phyloP scores from a whole-genome alignment of 139 green algal genomes.

The Coelastrella sp. region DNA sequence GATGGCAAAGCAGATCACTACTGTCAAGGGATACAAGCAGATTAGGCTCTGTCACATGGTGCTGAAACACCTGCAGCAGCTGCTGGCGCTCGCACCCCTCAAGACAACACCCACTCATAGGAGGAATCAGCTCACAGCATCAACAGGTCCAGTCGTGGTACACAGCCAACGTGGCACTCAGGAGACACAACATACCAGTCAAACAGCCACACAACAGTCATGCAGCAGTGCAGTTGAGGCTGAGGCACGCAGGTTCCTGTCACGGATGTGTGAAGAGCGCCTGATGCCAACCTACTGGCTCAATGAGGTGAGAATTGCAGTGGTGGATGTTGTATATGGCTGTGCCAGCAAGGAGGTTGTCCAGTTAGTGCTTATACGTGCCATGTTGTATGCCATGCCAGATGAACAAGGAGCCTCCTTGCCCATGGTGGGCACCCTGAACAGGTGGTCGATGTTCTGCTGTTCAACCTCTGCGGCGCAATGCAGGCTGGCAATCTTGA shows the following conservation, averaged over 20 bases:
- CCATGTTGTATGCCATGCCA: no score
- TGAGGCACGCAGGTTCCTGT: neutral
- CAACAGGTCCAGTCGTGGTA: no score
- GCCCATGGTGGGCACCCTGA: no score
- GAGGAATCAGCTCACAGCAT: no score
- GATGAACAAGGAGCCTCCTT: no score
- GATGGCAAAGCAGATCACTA: neutral
- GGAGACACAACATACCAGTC: no score
- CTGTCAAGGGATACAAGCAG: conserved; percentile 13
- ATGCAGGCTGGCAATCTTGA: no score
- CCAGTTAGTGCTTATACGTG: neutral
- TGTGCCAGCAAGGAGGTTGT: neutral
- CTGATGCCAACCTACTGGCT: conserved; percentile 40
- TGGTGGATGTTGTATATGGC: no score
- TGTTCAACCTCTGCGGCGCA: neutral
- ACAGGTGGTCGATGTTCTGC: neutral
- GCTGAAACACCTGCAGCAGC: conserved; percentile 3
- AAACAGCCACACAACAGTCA: no score
- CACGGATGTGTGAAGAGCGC: conserved; percentile 31
- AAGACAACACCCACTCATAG: neutral
- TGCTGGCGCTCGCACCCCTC: conserved; percentile 2
- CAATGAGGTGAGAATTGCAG: conserved; percentile 26
- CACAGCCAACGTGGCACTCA: no score
- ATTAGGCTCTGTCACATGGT: conserved; percentile 17
- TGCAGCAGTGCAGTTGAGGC: neutral